These are phyloP conservation scores for Fusarium sarcochroum DNA, from an alignment of 2,329 filamentous ascomycete species.

Conservation along the genomic window DNA sequence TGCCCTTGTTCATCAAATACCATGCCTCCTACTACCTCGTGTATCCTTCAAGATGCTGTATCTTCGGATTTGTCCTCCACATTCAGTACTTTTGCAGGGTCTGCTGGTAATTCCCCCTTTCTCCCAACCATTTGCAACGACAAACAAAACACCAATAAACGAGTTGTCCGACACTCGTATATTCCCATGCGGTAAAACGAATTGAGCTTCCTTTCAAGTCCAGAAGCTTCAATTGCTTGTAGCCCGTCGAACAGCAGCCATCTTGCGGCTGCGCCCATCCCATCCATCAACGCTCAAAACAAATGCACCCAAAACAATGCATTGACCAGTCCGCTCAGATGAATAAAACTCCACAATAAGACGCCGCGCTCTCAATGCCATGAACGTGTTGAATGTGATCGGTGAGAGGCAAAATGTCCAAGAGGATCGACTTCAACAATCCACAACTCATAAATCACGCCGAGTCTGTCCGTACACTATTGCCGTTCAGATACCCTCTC, in stretches of 20 bases:
- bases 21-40: conserved; percentile 3
- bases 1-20: conserved; percentile 1
- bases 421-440: conserved; percentile 31
- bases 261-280: conserved; percentile 8
- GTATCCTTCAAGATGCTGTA: not conserved
- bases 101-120: not conserved
- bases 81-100: conserved; percentile 1
- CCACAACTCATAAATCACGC: conserved; percentile 18
- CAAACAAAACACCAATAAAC: conserved; percentile 7
- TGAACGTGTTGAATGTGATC: conserved; percentile 47
- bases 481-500: conserved; percentile 36
- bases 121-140: conserved; percentile 1
- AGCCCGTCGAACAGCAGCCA: conserved; percentile 10
- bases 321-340: conserved; percentile 39
- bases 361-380: conserved; percentile 55
- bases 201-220: conserved; percentile 9
- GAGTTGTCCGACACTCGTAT: conserved; percentile 3
- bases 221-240: conserved; percentile 18
- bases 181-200: not conserved
- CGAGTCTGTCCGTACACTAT: conserved; percentile 27
- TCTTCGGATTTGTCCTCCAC: not conserved
- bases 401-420: conserved; percentile 41
- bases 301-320: conserved; percentile 48
- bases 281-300: conserved; percentile 38
- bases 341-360: conserved; percentile 50